A percentile compares a stretch with the other conserved stretches of the same genome.
Conservation (phyloP, 257 asterid species). For the Buddleja alternifolia region DNA sequence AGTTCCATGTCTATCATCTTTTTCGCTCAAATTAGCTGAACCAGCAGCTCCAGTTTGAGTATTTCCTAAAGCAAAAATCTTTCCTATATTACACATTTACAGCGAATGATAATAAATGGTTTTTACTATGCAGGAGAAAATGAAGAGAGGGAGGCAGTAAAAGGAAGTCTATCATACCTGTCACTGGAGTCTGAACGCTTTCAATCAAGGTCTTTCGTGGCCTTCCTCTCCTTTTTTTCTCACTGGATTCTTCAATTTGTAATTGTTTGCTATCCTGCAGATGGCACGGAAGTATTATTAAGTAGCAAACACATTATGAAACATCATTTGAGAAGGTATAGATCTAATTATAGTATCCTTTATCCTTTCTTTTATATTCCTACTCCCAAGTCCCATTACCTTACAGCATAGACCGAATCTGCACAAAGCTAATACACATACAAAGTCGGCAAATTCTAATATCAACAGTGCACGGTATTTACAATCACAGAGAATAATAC, state of each 20-base stretch:
- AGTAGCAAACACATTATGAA: slow-evolving; percentile 4
- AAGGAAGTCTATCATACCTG: slow-evolving; percentile 38
- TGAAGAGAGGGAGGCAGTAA: slow-evolving; percentile 22
- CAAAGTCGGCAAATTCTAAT: background rate
- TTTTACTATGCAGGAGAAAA: slow-evolving; percentile 16
- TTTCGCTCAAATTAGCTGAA: slow-evolving; percentile 29
- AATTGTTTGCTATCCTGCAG: slow-evolving; percentile 44
- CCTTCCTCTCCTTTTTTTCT: slow-evolving; percentile 57
- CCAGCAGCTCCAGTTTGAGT: slow-evolving; percentile 24
- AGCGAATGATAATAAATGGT: background rate
- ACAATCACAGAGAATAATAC: slow-evolving; percentile 10
- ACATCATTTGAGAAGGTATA: background rate
- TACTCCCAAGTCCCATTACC: background rate
- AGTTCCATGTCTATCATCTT: slow-evolving; percentile 35
- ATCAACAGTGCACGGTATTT: too few relatives aligned
- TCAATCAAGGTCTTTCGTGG: slow-evolving; percentile 38
- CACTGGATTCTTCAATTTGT: slow-evolving; percentile 33
- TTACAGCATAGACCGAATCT: slow-evolving; percentile 4
- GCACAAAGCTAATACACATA: slow-evolving; percentile 18
- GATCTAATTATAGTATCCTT: background rate
- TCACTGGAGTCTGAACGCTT: slow-evolving; percentile 23
- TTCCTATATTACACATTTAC: slow-evolving; percentile 1
- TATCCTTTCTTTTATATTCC: background rate
- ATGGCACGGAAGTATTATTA: slow-evolving; percentile 19
- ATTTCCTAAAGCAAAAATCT: slow-evolving; percentile 31